Evolutionary conservation across 1,284 basidiomycete species (phyloP).

Genomic region (Mycena citricolor): DNA sequence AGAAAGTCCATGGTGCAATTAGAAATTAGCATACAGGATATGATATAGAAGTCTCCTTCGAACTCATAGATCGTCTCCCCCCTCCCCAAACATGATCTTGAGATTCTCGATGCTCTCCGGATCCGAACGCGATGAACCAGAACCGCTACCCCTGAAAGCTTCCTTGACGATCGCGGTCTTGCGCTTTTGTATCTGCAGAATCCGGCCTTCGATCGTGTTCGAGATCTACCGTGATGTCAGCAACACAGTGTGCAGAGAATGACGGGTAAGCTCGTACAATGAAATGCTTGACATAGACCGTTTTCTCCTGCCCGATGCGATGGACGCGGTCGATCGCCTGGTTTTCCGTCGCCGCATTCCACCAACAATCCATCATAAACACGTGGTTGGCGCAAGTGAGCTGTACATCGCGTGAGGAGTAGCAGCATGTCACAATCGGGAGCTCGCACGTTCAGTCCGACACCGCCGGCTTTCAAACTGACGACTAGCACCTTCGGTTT

Average conservation of each 20-base stretch:
- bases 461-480: slow-evolving; percentile 92
- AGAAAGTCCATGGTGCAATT: too few relatives aligned
- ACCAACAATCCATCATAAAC: slow-evolving; percentile 97
- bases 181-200: slow-evolving; percentile 85
- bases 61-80: too few relatives aligned
- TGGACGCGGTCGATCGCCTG: slow-evolving; percentile 86
- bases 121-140: too few relatives aligned
- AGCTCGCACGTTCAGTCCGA: slow-evolving; percentile 76
- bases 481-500: slow-evolving; percentile 83
- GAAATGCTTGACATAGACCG: slow-evolving; percentile 90
- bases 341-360: slow-evolving; percentile 88
- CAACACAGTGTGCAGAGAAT: slow-evolving; percentile 3
- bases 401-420: slow-evolving; percentile 34
- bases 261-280: slow-evolving; percentile 56
- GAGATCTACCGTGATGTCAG: slow-evolving; percentile 45
- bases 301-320: slow-evolving; percentile 79
- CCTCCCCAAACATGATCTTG: slow-evolving; percentile 67
- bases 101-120: slow-evolving; percentile 76
- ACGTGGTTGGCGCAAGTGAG: slow-evolving; percentile 79
- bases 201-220: slow-evolving; percentile 77
- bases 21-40: too few relatives aligned
- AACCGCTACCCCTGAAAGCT: slow-evolving; percentile 60
- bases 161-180: slow-evolving; percentile 85
- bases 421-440: slow-evolving; percentile 3
- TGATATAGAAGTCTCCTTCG: too few relatives aligned